phyloP scores from a whole-genome alignment of 768 basidiomycete genomes.

The Boletus rubroflammeus region DNA sequence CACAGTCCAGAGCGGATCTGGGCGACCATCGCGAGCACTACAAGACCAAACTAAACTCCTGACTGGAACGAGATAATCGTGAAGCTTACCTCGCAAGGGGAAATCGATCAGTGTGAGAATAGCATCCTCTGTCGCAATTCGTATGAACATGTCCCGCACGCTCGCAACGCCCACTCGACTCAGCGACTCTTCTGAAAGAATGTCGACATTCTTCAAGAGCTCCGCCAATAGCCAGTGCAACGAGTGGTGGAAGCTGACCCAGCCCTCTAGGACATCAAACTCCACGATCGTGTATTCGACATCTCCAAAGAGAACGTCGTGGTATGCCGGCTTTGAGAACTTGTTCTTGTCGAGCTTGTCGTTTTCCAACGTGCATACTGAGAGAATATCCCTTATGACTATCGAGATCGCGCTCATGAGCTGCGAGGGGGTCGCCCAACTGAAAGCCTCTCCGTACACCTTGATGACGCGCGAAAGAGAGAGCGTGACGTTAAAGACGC shows the following conservation, averaged over 20 bases:
- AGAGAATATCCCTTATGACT: constrained; percentile 67
- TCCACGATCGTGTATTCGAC: constrained; percentile 58
- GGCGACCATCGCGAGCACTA: constrained; percentile 87
- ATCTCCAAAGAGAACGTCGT: constrained; percentile 64
- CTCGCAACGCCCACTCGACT: constrained; percentile 48
- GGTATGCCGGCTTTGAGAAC: constrained; percentile 59
- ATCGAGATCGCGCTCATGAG: constrained; percentile 64
- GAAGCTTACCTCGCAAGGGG: constrained; percentile 73
- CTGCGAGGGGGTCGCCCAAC: constrained; percentile 51
- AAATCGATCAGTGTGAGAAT: constrained; percentile 82
- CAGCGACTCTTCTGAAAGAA: constrained; percentile 56
- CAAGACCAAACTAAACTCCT: background rate
- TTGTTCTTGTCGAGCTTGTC: constrained; percentile 65
- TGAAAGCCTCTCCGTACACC: constrained; percentile 82
- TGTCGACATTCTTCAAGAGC: constrained; percentile 76
- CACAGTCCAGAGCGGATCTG: constrained; percentile 94
- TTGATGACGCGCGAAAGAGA: constrained; percentile 87
- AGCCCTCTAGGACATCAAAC: constrained; percentile 76
- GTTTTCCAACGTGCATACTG: constrained; percentile 65
- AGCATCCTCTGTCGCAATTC: constrained; percentile 60
- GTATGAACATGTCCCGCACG: constrained; percentile 58
- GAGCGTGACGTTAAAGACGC: constrained; percentile 91
- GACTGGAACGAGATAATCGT: background rate
- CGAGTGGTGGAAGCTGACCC: constrained; percentile 92
- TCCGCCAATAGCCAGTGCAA: constrained; percentile 89